Base-by-base conservation (phyloP, 306 rosid species). In the Carpinus viminea region DNA sequence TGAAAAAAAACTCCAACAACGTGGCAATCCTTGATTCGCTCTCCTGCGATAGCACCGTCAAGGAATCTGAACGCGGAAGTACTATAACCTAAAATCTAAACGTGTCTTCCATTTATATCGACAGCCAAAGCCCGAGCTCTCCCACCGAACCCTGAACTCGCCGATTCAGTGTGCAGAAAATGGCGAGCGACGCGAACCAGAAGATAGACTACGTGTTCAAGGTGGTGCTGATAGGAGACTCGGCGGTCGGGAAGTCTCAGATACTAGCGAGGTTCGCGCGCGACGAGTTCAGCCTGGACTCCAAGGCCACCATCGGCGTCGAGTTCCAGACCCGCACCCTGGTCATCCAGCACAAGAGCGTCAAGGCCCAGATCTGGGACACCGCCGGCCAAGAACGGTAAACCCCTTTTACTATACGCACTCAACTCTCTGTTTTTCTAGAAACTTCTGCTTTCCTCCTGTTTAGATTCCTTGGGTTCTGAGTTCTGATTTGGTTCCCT, bases 301-400 rank as follows among this genome's bases (percentile, higher is more conserved):
- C 98, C 0, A 95, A 92, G 84, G 97, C 98, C 70, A 95, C 98
- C 13, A 95, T 95, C 86, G 98, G 98, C 4, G 98, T 95, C 12
- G 98, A 95, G 94, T 95, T 95, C 73, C 98, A 95, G 87, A 95
- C 98, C 1, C 73, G 98, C 50, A 95, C 98, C 55, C 76, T 95
- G 13, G 86, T 95, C 71, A 91, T 95, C 79, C 86, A 91, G 82
- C 97, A 87, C 80, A 95, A 95, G 96, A 92, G 90, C 75, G 91
- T 95, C 50, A 95, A 95, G 84, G 98, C 98, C 88, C 98, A 95
- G 98, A 95, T 95, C 98, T 95, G 98, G 98, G 98, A 95, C 87
- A 95, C 98, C 3, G 98, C 98, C 1, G 98, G 98, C 71, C 98
- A 95, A 91, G 98, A 95, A 83, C 88, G 98, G 98, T 95, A 79